Evolutionary conservation across 192 early-diverging fungal species (phyloP).

Genomic region (Coemansia sp.): DNA sequence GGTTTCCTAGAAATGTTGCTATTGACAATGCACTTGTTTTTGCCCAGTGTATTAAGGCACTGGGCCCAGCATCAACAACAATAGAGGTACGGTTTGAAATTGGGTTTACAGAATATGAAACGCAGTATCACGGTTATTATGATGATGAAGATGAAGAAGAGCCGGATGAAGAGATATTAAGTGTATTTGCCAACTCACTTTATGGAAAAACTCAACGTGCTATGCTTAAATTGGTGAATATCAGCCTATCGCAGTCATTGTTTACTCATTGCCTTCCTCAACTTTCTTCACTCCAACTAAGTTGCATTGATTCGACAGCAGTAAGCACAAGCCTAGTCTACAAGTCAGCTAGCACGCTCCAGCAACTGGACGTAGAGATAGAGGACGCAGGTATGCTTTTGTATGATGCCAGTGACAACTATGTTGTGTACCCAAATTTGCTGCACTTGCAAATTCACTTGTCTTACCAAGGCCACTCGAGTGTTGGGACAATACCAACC

Average conservation of each 20-base stretch:
- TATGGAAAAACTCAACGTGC: background rate
- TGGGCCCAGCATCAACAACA: background rate
- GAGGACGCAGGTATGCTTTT: background rate
- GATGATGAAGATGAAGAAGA: background rate
- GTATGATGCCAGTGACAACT: background rate
- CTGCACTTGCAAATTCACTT: background rate
- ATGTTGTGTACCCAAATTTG: slow-evolving; percentile 4
- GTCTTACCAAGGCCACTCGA: background rate
- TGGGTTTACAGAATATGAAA: background rate
- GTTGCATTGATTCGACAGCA: too few relatives aligned
- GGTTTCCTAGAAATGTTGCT: background rate
- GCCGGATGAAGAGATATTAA: background rate
- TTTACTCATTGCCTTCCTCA: background rate
- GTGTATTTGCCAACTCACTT: background rate
- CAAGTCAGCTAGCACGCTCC: background rate
- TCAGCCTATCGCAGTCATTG: background rate
- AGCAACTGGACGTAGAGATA: background rate
- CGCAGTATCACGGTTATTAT: background rate
- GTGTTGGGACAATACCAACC: background rate
- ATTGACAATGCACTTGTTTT: background rate
- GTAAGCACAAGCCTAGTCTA: background rate
- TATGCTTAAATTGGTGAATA: background rate
- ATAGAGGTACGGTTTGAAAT: background rate
- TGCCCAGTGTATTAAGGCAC: background rate
- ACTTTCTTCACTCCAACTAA: too few relatives aligned